Percentiles rank a stretch among this genome's conserved stretches.
Evolutionary conservation across 148 eudicot species (phyloP).

Genomic region (Vaccinium macrocarpon): DNA sequence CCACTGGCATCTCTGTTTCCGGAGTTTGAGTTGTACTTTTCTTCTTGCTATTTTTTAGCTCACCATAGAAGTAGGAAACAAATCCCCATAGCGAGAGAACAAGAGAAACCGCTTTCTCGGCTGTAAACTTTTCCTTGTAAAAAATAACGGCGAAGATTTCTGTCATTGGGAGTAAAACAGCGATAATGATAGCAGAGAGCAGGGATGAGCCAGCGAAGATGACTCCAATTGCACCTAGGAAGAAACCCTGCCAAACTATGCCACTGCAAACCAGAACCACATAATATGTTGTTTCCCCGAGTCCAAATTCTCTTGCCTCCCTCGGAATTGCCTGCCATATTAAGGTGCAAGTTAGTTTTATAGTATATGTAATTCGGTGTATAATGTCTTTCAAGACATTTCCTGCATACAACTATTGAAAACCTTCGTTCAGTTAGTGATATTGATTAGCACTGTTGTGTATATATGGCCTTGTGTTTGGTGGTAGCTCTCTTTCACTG

Average conservation of each 20-base stretch:
- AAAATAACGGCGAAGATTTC: conserved; percentile 36
- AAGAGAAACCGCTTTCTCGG: background rate
- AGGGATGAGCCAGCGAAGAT: conserved; percentile 18
- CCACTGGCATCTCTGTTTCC: background rate
- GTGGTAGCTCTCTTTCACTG: background rate
- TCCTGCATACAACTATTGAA: background rate
- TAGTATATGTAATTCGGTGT: background rate
- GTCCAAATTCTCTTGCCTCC: conserved; percentile 33
- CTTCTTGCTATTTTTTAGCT: background rate
- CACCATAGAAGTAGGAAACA: background rate
- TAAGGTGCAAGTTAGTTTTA: background rate
- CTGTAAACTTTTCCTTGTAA: background rate
- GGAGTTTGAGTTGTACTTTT: background rate
- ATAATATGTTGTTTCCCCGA: conserved; percentile 32
- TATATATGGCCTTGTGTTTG: background rate
- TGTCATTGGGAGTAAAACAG: conserved; percentile 38
- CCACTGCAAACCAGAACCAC: conserved; percentile 30
- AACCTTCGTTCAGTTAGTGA: background rate
- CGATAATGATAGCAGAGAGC: conserved; percentile 44
- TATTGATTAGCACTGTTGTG: background rate
- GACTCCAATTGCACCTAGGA: background rate
- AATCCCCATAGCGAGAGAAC: background rate
- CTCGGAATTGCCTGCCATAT: conserved; percentile 34
- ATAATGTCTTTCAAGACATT: background rate
- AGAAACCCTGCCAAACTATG: conserved; percentile 11